Percentiles rank a stretch among this genome's conserved stretches.
Conservation (phyloP, 352 stramenopile genomes). For the Nothophytophthora sp. region DNA sequence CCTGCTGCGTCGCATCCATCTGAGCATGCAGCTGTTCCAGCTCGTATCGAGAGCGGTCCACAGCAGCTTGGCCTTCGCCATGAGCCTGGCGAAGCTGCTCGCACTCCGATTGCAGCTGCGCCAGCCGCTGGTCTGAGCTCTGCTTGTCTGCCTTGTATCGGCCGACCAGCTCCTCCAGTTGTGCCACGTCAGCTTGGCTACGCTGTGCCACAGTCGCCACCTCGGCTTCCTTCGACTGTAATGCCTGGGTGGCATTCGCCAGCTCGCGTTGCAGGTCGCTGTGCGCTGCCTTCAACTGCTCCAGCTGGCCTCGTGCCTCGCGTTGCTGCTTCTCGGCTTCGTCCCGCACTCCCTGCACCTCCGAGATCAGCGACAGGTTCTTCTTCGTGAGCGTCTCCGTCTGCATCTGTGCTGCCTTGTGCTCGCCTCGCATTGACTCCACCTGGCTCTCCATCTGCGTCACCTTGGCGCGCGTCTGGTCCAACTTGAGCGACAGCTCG, state of each 20-base stretch:
- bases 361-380: conserved; percentile 53
- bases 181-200: conserved; percentile 33
- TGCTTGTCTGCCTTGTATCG: conserved; percentile 29
- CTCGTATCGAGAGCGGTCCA: conserved; percentile 26
- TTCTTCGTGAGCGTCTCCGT: conserved; percentile 65
- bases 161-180: conserved; percentile 24
- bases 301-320: conserved; percentile 23
- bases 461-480: conserved; percentile 39
- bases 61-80: conserved; percentile 15
- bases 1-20: conserved; percentile 42
- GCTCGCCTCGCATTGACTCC: conserved; percentile 31
- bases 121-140: conserved; percentile 19
- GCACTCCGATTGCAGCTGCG: conserved; percentile 28
- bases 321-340: conserved; percentile 51
- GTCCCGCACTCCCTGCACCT: conserved; percentile 49
- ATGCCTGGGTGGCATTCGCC: conserved; percentile 22
- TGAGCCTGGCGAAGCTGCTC: conserved; percentile 24
- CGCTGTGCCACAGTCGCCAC: conserved; percentile 26
- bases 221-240: conserved; percentile 42
- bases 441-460: conserved; percentile 51
- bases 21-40: conserved; percentile 31
- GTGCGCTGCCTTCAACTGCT: conserved; percentile 36
- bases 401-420: conserved; percentile 44
- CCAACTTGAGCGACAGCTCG: conserved; percentile 44
- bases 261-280: conserved; percentile 40